Evolutionary conservation across 495 filamentous ascomycete species (phyloP).

Genomic region (Poronia punctata): DNA sequence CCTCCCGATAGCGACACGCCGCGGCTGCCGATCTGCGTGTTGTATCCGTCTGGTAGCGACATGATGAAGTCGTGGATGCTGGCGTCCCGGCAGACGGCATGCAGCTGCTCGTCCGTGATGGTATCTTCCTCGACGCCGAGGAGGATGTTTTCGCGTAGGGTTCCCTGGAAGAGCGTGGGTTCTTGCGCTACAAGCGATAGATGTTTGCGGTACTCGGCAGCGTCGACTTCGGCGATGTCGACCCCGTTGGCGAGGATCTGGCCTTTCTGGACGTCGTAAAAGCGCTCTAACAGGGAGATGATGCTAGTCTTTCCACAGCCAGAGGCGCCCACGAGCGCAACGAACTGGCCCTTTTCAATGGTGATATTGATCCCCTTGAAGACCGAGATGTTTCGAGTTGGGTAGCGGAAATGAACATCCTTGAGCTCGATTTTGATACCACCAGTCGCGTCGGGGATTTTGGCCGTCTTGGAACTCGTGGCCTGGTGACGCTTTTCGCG

Average conservation of each 20-base stretch:
- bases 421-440: constrained; percentile 52
- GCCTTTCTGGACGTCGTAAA: constrained; percentile 57
- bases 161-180: constrained; percentile 50
- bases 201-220: constrained; percentile 47
- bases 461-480: constrained; percentile 1
- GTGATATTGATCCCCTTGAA: constrained; percentile 48
- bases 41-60: constrained; percentile 56
- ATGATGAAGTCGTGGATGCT: constrained; percentile 62
- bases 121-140: constrained; percentile 40
- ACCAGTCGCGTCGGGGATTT: constrained; percentile 28
- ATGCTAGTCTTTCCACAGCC: constrained; percentile 74
- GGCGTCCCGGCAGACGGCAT: constrained; percentile 56
- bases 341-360: constrained; percentile 61
- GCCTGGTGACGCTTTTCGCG: constrained; percentile 25
- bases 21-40: constrained; percentile 58
- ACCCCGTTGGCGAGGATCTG: constrained; percentile 50
- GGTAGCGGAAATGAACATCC: constrained; percentile 57
- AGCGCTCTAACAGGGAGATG: constrained; percentile 60
- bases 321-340: constrained; percentile 64
- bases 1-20: constrained; percentile 68
- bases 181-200: constrained; percentile 63
- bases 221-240: constrained; percentile 43
- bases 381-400: constrained; percentile 46
- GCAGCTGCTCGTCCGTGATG: constrained; percentile 46
- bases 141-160: constrained; percentile 55